Evolutionary conservation across 495 filamentous ascomycete genomes (phyloP), one percentile per base, ranked within the genome.

Genomic region (Amorphotheca resinae): DNA sequence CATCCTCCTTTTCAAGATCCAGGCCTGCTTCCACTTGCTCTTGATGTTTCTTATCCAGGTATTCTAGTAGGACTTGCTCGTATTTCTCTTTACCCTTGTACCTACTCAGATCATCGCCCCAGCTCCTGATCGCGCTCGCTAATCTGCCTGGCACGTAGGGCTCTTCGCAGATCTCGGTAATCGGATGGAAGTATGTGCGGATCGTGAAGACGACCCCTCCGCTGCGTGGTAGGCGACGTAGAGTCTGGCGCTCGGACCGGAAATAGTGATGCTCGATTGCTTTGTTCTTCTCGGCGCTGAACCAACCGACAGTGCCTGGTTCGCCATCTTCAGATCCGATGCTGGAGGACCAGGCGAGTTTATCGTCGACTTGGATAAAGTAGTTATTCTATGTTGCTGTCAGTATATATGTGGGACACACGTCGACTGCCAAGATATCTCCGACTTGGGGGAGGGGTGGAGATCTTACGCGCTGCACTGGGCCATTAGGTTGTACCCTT

Each of bases 11-110:
- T 41, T 73, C 76, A 16, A 76, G 33, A 44, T 77, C 66, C 52
- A 84, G 51, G 1, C 87, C 85, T 9, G 55, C 62, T 21, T 63
- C 68, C 14, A 91, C 54, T 71, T 93, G 85, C 62, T 84, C 79
- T 58, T 69, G 58, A 66, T 93, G 85, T 66, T 81, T 82, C 57
- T 51, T 53, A 64, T 93, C 87, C 56, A 95, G 56, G 64, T 77
- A 95, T 64, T 87, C 82, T 50, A 93, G 61, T 58, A 95, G 59
- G 2, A 93, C 78, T 25, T 84, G 79, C 47, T 72, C 69, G 63
- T 85, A 93, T 56, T 67, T 75, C 54, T 86, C 84, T 64, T 71
- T 79, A 15, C 87, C 87, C 65, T 93, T 93, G 59, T 95, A 93
- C 61, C 64, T 64, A 23, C 73, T 72, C 8, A 93, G 87, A 69